Percentiles rank a stretch among this genome's conserved stretches.
phyloP scores from a whole-genome alignment of 2,329 filamentous ascomycete genomes.

The Stylonectria norvegica region DNA sequence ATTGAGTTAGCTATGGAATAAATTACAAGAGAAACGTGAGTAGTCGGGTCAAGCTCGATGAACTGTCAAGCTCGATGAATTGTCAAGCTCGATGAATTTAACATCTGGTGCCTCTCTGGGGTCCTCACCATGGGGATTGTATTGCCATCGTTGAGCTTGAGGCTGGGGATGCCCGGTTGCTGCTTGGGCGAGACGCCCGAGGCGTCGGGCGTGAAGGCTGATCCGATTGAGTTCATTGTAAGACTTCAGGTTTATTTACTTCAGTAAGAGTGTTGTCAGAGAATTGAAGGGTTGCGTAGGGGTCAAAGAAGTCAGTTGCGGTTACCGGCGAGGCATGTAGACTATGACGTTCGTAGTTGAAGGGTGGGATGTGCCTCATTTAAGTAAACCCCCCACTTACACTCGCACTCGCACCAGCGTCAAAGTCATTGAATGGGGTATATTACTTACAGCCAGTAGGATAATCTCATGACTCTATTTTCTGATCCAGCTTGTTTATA shows the following conservation, averaged over 20 bases:
- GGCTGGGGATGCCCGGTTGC: constrained; percentile 42
- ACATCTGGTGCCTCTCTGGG: constrained; percentile 25
- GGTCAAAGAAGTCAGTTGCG: neutral
- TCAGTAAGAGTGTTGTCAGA: too few species aligned
- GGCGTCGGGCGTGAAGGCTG: constrained; percentile 38
- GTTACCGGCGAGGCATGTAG: neutral
- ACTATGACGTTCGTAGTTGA: neutral
- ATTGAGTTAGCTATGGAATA: constrained; percentile 3
- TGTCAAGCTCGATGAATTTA: neutral
- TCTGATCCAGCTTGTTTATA: too few species aligned
- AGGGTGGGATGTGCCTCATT: constrained; percentile 9
- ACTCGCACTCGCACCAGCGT: too few species aligned
- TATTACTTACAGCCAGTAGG: too few species aligned
- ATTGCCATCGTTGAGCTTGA: constrained; percentile 72
- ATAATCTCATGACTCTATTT: too few species aligned
- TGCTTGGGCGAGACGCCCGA: constrained; percentile 41
- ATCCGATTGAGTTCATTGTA: constrained; percentile 23
- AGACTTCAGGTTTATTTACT: too few species aligned
- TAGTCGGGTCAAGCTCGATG: neutral
- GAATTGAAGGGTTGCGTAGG: too few species aligned
- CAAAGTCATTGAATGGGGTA: too few species aligned
- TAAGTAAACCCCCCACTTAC: constrained; percentile 4
- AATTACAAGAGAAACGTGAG: too few species aligned
- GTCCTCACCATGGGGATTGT: constrained; percentile 72
- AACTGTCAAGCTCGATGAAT: neutral